Evolutionary conservation across 2,329 filamentous ascomycete genomes (phyloP).

Genomic region (Lachnellula hyalina): DNA sequence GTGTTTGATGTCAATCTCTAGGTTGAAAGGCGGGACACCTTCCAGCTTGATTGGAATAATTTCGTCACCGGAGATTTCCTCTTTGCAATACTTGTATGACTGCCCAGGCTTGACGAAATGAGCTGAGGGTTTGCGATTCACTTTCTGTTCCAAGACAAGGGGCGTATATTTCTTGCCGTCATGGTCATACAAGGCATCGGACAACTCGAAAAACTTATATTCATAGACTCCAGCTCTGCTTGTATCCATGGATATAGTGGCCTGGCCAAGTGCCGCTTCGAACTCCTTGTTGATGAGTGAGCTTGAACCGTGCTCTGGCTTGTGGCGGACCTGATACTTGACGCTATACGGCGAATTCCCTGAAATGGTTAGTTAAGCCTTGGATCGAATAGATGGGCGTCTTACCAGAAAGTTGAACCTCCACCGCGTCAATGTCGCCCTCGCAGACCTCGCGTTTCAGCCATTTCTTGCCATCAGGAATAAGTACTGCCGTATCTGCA

Average conservation of each 20-base stretch:
- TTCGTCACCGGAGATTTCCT: slow-evolving; percentile 76
- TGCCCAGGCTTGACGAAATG: slow-evolving; percentile 81
- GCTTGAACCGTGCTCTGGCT: slow-evolving; percentile 59
- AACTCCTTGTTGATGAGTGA: slow-evolving; percentile 65
- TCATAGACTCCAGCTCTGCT: slow-evolving; percentile 74
- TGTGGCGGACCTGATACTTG: slow-evolving; percentile 74
- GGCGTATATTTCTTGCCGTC: slow-evolving; percentile 60
- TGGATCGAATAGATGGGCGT: background rate
- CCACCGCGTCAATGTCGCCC: slow-evolving; percentile 85
- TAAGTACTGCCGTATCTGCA: slow-evolving; percentile 58
- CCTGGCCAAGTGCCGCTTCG: slow-evolving; percentile 69
- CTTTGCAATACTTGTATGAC: slow-evolving; percentile 91
- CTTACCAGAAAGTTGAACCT: slow-evolving; percentile 72
- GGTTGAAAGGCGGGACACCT: slow-evolving; percentile 78
- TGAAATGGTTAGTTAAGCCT: slow-evolving; percentile 31
- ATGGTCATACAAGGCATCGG: slow-evolving; percentile 80
- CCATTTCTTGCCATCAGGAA: slow-evolving; percentile 49
- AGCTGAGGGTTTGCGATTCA: slow-evolving; percentile 78
- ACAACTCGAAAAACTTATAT: slow-evolving; percentile 78
- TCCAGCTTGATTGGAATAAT: slow-evolving; percentile 81
- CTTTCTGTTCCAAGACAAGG: slow-evolving; percentile 71
- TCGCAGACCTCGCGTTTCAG: slow-evolving; percentile 84
- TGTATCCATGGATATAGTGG: slow-evolving; percentile 82
- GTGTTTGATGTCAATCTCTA: slow-evolving; percentile 92
- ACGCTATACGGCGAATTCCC: slow-evolving; percentile 77